Conservation (phyloP, 73 alveolate genomes). For the Tetrahymena malaccensis region DNA sequence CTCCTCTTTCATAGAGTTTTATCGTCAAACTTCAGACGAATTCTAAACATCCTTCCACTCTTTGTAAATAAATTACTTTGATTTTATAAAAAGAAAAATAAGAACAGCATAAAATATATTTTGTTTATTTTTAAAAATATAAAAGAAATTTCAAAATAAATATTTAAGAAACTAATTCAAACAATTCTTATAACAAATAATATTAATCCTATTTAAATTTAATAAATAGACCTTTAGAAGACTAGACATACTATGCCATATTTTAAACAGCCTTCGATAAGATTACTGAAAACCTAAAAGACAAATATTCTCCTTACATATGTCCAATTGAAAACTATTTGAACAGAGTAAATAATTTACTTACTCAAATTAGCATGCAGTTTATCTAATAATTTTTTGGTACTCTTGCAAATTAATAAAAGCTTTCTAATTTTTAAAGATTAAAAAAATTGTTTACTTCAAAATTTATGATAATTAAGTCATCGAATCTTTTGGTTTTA, state of each 20-base stretch:
- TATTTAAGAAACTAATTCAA: background rate
- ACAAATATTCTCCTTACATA: background rate
- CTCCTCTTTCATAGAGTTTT: background rate
- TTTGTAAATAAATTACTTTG: background rate
- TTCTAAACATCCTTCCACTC: background rate
- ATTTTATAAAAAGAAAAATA: too few relatives aligned
- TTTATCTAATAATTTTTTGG: background rate
- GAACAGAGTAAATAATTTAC: background rate
- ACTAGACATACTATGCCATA: background rate
- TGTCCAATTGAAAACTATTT: background rate
- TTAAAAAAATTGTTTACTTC: too few relatives aligned
- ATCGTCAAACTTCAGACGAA: background rate
- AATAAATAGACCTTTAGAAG: background rate
- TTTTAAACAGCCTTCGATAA: background rate
- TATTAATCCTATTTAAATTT: background rate
- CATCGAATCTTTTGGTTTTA: background rate
- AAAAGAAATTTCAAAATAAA: background rate
- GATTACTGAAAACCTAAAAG: background rate
- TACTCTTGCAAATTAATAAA: background rate
- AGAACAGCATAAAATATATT: too few relatives aligned
- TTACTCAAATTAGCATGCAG: background rate
- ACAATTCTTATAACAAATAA: background rate
- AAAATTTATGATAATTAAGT: background rate
- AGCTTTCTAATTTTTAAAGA: background rate
- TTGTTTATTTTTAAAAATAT: too few relatives aligned